phyloP scores from a whole-genome alignment of 768 basidiomycete genomes.

The Lactarius evosmus region DNA sequence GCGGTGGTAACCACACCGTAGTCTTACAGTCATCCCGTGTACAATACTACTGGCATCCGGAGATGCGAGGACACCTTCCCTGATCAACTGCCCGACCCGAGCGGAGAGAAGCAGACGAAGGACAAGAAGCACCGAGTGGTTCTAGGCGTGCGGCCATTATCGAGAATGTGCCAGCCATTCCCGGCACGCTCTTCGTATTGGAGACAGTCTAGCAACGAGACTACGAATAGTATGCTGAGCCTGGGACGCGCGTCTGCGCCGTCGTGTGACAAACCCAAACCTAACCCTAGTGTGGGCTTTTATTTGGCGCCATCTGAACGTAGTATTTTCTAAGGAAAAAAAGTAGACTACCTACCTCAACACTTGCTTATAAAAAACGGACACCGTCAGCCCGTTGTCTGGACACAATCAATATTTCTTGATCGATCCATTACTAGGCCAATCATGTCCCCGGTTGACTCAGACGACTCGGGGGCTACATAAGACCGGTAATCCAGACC shows the following conservation, averaged over 20 bases:
- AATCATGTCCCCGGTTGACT: neutral
- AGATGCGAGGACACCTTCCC: neutral
- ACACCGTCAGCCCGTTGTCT: neutral
- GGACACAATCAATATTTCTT: neutral
- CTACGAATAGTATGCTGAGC: too few relatives aligned
- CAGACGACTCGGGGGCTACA: neutral
- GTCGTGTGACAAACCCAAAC: neutral
- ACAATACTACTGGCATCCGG: neutral
- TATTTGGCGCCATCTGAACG: too few relatives aligned
- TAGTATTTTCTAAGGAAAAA: neutral
- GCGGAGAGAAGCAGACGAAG: neutral
- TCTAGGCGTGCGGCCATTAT: neutral
- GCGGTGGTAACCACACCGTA: neutral
- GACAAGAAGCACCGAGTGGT: neutral
- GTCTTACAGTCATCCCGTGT: neutral
- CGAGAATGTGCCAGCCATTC: neutral
- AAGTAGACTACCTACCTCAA: neutral
- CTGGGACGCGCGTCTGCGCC: neutral
- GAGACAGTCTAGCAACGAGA: neutral
- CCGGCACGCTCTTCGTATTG: neutral
- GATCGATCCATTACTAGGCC: neutral
- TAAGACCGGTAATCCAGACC: neutral
- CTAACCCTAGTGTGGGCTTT: too few relatives aligned
- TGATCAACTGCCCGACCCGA: neutral
- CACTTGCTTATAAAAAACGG: neutral